Conservation (phyloP, 2,329 filamentous ascomycete species). For the Diaporthe ilicicola region DNA sequence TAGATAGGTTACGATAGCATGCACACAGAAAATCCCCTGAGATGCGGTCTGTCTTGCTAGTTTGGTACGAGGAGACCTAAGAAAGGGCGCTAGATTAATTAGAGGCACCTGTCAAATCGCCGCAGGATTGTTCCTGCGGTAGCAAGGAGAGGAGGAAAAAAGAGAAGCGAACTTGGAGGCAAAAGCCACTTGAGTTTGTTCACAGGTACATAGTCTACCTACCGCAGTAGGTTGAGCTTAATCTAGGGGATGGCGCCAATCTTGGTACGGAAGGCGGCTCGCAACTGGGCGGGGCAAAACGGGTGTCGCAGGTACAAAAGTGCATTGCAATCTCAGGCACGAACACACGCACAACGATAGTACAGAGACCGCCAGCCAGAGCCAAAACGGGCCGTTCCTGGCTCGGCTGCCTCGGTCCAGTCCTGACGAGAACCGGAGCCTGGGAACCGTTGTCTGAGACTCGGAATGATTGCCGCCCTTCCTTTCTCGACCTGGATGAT, state of each 20-base stretch:
- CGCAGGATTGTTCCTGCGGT: background rate
- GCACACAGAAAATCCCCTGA: background rate
- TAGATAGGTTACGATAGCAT: too few relatives aligned
- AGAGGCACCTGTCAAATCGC: slow-evolving; percentile 11
- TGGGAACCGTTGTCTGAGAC: background rate
- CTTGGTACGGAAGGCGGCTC: background rate
- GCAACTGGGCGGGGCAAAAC: background rate
- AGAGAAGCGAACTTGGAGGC: background rate
- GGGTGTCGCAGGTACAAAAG: slow-evolving; percentile 11
- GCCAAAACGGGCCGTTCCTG: slow-evolving; percentile 25
- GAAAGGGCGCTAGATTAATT: slow-evolving; percentile 20
- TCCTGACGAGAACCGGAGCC: background rate
- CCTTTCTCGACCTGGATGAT: background rate
- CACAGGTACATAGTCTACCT: background rate
- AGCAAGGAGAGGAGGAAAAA: background rate
- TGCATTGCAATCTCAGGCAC: background rate
- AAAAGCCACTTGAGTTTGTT: background rate
- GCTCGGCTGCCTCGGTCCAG: slow-evolving; percentile 12
- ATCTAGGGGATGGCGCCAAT: slow-evolving; percentile 10
- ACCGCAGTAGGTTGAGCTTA: background rate
- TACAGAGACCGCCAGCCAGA: background rate
- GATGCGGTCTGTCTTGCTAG: background rate
- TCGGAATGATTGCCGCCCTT: too few relatives aligned
- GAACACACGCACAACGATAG: background rate
- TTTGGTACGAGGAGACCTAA: slow-evolving; percentile 6